These are phyloP conservation scores for Chlorella sp. DNA, from an alignment of 139 green algal species.

Conservation along the genomic window DNA sequence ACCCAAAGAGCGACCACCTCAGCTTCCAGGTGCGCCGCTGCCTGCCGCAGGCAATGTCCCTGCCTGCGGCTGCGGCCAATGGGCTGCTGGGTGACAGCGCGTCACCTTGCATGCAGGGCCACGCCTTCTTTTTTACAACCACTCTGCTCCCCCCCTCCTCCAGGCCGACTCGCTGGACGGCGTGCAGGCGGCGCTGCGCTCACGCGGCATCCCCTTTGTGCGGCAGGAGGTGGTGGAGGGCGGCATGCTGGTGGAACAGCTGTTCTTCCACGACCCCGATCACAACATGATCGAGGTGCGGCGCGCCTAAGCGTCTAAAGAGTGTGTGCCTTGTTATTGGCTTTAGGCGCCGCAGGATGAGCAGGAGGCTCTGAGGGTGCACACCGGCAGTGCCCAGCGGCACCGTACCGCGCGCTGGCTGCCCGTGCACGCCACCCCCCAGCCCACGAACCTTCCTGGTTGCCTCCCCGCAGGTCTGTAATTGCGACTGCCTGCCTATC, in stretches of 20 bases:
- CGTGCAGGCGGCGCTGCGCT: conserved; percentile 25
- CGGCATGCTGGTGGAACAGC: conserved; percentile 38
- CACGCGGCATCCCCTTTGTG: conserved; percentile 29
- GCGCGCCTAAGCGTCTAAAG: too few species aligned
- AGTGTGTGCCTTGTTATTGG: too few species aligned
- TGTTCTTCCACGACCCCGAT: conserved; percentile 84
- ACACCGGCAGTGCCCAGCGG: background rate
- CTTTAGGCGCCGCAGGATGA: too few species aligned
- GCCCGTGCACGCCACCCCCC: too few species aligned
- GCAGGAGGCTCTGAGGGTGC: background rate
- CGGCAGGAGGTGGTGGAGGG: conserved; percentile 31
- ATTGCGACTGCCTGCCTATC: conserved; percentile 73
- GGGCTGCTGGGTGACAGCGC: too few species aligned
- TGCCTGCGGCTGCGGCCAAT: too few species aligned
- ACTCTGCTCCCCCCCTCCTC: too few species aligned
- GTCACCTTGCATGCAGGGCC: too few species aligned
- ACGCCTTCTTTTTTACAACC: too few species aligned
- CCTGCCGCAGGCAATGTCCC: background rate
- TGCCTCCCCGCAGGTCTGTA: conserved; percentile 72
- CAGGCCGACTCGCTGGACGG: conserved; percentile 35
- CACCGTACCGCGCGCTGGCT: too few species aligned
- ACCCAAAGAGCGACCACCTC: conserved; percentile 77
- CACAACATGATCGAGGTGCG: conserved; percentile 72
- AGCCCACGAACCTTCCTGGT: too few species aligned
- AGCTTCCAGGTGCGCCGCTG: conserved; percentile 66